Base-by-base conservation (phyloP, 257 asterid genomes). In the Ajuga chamaepitys region DNA sequence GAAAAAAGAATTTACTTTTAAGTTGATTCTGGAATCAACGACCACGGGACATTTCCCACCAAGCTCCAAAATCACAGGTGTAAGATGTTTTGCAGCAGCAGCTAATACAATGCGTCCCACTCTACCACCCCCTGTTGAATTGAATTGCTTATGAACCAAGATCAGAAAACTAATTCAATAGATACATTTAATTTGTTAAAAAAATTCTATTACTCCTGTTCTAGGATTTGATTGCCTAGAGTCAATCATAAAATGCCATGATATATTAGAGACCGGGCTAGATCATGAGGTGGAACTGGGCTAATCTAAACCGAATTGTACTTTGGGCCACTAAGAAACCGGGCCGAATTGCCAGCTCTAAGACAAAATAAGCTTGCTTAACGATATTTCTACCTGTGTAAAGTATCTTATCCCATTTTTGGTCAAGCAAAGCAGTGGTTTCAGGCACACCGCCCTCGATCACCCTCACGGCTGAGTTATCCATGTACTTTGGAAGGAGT, bases 31-130 rank as follows among this genome's bases (percentile, higher is more conserved):
- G 12, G 87, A 62, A 73, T 92, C 97, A 46, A 92, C 96, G 30
- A 92, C 75, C 4, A 67, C 81, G 0, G 98, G 97, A 54, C 84
- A 88, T 79, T 92, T 92, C 48, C 98, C 98, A 10, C 98, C 98
- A 0, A 92, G 95, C 84, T 89, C 99, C 81, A 93, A 78, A 55
- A 78, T 71, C 46, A 89, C 95, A 13, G 97, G 97, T 1, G 99
- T 92, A 35, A 92, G 92, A 83, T 92, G 91, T 81, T 89, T 92
- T 14, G 97, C 94, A 12, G 97, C 98, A 52, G 98, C 98, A 14
- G 95, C 78, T 75, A 85, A 54, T 20, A 92, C 78, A 30, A 88
- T 74, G 10, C 97, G 89, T n/a, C 89, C 98, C 56, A 92, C 97
- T 72, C 45, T 83, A 38, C 89, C 86, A n/a, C 82, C 88, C 53